Conservation (phyloP, 1,284 basidiomycete genomes). For the Tilletia walkeri region DNA sequence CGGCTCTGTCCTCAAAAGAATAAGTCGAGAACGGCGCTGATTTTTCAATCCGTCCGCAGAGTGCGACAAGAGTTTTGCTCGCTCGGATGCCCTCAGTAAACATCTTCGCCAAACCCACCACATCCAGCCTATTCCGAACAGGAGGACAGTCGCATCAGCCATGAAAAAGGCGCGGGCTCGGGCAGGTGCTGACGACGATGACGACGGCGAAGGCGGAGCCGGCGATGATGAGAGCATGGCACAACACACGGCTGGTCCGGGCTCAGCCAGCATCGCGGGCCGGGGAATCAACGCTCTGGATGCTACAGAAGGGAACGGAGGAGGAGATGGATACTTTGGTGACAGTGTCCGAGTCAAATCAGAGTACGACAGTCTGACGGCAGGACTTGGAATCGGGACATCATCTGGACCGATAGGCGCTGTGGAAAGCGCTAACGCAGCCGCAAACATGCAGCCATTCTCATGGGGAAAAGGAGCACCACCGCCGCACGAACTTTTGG, state of each 20-base stretch:
- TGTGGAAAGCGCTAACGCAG: not conserved
- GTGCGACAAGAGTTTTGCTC: conserved; percentile 88
- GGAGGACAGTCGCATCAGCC: conserved; percentile 19
- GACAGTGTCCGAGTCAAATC: not conserved
- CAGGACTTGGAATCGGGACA: conserved; percentile 4
- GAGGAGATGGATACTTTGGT: not conserved
- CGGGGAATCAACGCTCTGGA: not conserved
- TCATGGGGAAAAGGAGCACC: not conserved
- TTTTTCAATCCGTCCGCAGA: conserved; percentile 61
- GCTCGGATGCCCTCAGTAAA: conserved; percentile 84
- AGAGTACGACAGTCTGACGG: not conserved
- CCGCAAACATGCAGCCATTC: not conserved
- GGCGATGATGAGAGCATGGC: conserved; percentile 16
- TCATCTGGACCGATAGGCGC: not conserved
- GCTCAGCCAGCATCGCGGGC: not conserved
- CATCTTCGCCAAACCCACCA: conserved; percentile 83
- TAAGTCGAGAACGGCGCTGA: too few relatives aligned
- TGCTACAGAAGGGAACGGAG: conserved; percentile 1
- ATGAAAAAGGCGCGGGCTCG: not conserved
- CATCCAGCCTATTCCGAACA: conserved; percentile 32
- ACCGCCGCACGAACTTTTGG: not conserved
- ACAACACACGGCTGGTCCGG: not conserved
- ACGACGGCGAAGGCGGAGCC: conserved; percentile 26
- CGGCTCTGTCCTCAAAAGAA: not conserved
- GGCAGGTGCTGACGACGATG: conserved; percentile 18